Percentiles rank a stretch among this genome's conserved stretches.
These are phyloP conservation scores for Albatrellus ellisii DNA, from an alignment of 768 basidiomycete genomes.

Conservation along the genomic window DNA sequence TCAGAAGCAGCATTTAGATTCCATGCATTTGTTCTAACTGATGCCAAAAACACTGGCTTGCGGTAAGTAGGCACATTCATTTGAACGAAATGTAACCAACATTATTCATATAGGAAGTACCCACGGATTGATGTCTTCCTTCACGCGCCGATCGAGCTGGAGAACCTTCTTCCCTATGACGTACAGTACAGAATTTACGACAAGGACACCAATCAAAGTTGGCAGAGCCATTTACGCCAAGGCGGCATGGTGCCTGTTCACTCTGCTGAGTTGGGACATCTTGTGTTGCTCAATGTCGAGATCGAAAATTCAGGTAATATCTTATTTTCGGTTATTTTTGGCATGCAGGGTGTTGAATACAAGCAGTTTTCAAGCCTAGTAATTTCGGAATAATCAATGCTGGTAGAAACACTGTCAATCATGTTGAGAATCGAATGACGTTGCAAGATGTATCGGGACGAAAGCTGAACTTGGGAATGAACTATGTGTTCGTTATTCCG, in stretches of 20 bases:
- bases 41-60: slow-evolving; percentile 31
- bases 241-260: slow-evolving; percentile 96
- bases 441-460: slow-evolving; percentile 63
- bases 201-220: slow-evolving; percentile 88
- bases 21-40: slow-evolving; percentile 81
- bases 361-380: slow-evolving; percentile 76
- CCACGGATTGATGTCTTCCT: slow-evolving; percentile 80
- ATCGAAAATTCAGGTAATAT: slow-evolving; percentile 83
- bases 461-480: slow-evolving; percentile 72
- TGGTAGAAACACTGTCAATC: slow-evolving; percentile 78
- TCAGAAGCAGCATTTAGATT: slow-evolving; percentile 87
- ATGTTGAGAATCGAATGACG: slow-evolving; percentile 57
- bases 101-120: slow-evolving; percentile 42
- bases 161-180: slow-evolving; percentile 91
- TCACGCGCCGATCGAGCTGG: slow-evolving; percentile 87
- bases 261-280: slow-evolving; percentile 82
- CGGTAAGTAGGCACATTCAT: neutral
- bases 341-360: too few relatives aligned
- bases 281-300: slow-evolving; percentile 81
- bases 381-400: slow-evolving; percentile 98
- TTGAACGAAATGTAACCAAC: too few relatives aligned
- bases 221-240: slow-evolving; percentile 83
- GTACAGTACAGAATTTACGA: slow-evolving; percentile 95
- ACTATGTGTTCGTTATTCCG: slow-evolving; percentile 88
- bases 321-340: neutral